Base-by-base conservation (phyloP, 768 basidiomycete species). In the Boletus reticulatus region DNA sequence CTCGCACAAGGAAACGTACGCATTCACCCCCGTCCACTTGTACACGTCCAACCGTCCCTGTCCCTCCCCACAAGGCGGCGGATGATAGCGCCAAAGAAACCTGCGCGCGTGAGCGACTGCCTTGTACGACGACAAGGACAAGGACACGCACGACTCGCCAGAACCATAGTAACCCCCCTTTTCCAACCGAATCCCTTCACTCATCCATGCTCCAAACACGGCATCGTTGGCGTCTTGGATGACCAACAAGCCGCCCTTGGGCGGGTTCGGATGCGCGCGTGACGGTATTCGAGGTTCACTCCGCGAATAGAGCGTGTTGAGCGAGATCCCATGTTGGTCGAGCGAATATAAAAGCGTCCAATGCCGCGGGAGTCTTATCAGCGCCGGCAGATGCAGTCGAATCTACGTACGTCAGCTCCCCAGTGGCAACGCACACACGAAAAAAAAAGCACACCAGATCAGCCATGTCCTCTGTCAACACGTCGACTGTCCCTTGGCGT, bases 271-370 rank as follows among this genome's bases (percentile, higher is more conserved):
- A 24, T 62, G 61, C 1, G 58, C 60, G 3, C 61, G 57, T 8
- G 63, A 56, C 2, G 71, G 71, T 19, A 67, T 34, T 22, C 72
- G 70, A 6, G 69, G 62, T 48, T 82, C 83, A 50, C 86, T 89
- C 1, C 80, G 80, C 3, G 79, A 64, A 69, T 97, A 98, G 6
- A 98, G 80, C 1, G 96, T 97, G 43, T 88, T 85, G 14, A 98
- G 78, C 13, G 93, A 95, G 43, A 95, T 94, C 0, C 96, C 96
- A 62, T 98, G 90, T 64, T 97, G 94, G 65, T 98, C 96, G 17
- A 97, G 79, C 16, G 92, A 94, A 73, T 95, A 94, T 6, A 94
- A 72, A 0, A 95, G 80, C 1, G 80, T 80, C 94, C 94, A 96
- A 29, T 78, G 73, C 8, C 78, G 76, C 0, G 87, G 79, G 17